phyloP scores from a whole-genome alignment of 78 protist genomes.

The Acrasis kona region DNA sequence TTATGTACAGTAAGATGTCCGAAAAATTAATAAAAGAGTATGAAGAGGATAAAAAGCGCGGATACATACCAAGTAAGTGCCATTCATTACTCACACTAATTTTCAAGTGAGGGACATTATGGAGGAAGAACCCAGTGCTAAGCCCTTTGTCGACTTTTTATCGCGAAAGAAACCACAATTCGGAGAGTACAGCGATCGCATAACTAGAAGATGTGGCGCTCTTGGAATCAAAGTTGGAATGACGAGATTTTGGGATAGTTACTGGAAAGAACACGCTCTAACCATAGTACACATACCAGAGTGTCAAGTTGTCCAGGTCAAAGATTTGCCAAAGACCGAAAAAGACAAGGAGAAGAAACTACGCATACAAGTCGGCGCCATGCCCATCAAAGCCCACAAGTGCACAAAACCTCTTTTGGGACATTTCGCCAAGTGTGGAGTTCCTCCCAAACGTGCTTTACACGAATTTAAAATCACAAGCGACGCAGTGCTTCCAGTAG shows the following conservation, averaged over 20 bases:
- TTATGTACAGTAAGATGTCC: neutral
- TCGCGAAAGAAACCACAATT: neutral
- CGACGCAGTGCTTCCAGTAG: slow-evolving; percentile 45
- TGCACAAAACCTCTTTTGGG: slow-evolving; percentile 8
- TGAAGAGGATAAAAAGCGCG: neutral
- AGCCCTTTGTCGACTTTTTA: neutral
- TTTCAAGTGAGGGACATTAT: neutral
- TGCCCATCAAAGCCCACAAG: neutral
- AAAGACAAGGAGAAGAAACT: neutral
- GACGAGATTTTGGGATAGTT: neutral
- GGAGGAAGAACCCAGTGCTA: neutral
- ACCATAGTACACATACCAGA: neutral
- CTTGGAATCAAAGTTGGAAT: neutral
- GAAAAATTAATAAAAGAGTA: neutral
- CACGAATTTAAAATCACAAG: slow-evolving; percentile 44
- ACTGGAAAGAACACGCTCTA: neutral
- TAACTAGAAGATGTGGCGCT: neutral
- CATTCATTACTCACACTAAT: neutral
- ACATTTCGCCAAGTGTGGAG: slow-evolving; percentile 29
- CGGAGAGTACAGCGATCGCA: neutral
- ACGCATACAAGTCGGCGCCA: neutral
- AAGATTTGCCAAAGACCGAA: too few species aligned
- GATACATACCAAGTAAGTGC: neutral
- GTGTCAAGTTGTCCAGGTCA: neutral
- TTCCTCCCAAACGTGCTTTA: slow-evolving; percentile 37